A percentile compares a stretch with the other conserved stretches of the same genome.
Evolutionary conservation across 768 basidiomycete species (phyloP).

Genomic region (Termitomyces sp.): DNA sequence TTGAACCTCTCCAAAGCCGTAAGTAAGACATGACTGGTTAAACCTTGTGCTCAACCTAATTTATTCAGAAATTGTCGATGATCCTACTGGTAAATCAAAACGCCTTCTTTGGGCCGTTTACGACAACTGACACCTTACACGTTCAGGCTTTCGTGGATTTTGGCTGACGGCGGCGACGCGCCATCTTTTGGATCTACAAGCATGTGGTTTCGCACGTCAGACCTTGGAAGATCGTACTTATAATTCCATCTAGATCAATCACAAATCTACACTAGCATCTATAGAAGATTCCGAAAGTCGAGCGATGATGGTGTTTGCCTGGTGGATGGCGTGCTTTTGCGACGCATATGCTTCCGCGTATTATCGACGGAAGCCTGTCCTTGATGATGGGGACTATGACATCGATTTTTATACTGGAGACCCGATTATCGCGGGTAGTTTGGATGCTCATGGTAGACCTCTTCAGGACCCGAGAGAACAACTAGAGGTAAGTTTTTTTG

Average conservation of each 20-base stretch:
- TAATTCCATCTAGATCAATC: constrained; percentile 57
- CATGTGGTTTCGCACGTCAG: constrained; percentile 22
- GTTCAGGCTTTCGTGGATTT: constrained; percentile 74
- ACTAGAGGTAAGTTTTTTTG: constrained; percentile 52
- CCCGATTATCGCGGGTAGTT: constrained; percentile 42
- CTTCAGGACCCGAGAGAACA: constrained; percentile 71
- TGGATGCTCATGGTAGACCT: constrained; percentile 34
- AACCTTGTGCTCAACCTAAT: constrained; percentile 7
- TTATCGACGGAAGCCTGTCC: constrained; percentile 77
- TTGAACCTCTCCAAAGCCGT: constrained; percentile 87
- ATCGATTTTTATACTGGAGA: constrained; percentile 83
- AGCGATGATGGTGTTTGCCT: constrained; percentile 85
- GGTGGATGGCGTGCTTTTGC: constrained; percentile 88
- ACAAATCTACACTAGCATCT: constrained; percentile 69
- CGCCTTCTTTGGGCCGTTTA: constrained; percentile 5
- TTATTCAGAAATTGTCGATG: constrained; percentile 60
- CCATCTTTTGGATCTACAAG: constrained; percentile 73
- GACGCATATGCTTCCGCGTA: constrained; percentile 83
- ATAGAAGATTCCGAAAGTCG: constrained; percentile 71
- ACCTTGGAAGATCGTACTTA: constrained; percentile 5
- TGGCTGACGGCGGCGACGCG: constrained; percentile 78
- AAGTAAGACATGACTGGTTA: constrained; percentile 31
- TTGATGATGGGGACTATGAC: constrained; percentile 88
- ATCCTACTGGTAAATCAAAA: constrained; percentile 52
- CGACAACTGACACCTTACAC: not conserved